Conservation (phyloP, 768 basidiomycete species). For the Hortiboletus flavorubellus region DNA sequence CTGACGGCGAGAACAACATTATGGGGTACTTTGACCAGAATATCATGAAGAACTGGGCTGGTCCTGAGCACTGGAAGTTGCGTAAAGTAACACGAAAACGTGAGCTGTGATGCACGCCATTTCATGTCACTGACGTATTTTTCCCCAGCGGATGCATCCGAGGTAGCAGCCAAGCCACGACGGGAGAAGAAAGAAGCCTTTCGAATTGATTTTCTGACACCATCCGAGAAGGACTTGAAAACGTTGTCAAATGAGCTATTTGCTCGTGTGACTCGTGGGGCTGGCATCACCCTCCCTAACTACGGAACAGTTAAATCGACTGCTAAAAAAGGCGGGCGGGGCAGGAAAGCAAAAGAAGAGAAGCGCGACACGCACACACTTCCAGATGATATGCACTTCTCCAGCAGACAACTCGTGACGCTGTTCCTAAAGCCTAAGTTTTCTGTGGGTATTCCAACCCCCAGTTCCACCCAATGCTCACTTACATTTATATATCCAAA, state of each 20-base stretch:
- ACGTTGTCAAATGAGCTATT: slow-evolving; percentile 70
- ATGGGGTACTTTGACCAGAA: slow-evolving; percentile 90
- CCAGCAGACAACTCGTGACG: slow-evolving; percentile 82
- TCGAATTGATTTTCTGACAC: slow-evolving; percentile 73
- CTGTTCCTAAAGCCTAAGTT: slow-evolving; percentile 97
- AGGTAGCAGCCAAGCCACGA: slow-evolving; percentile 51
- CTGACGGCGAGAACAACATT: slow-evolving; percentile 53
- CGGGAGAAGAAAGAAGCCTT: slow-evolving; percentile 79
- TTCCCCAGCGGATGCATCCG: slow-evolving; percentile 45
- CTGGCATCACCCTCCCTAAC: slow-evolving; percentile 64
- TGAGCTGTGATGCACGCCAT: slow-evolving; percentile 36
- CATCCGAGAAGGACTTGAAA: slow-evolving; percentile 57
- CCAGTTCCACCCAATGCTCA: slow-evolving; percentile 3
- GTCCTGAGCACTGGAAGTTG: slow-evolving; percentile 98
- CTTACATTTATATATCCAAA: slow-evolving; percentile 30
- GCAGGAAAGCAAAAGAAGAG: slow-evolving; percentile 50
- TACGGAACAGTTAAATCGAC: slow-evolving; percentile 34
- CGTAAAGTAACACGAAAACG: slow-evolving; percentile 75
- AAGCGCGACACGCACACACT: slow-evolving; percentile 74
- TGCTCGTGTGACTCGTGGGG: slow-evolving; percentile 67
- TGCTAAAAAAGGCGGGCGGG: slow-evolving; percentile 37
- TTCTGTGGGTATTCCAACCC: slow-evolving; percentile 52
- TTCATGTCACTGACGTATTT: neutral
- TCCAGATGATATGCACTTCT: slow-evolving; percentile 98
- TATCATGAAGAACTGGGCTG: slow-evolving; percentile 94